These are phyloP conservation scores for Chlorella vulgaris DNA, from an alignment of 139 green algal genomes.

Conservation along the genomic window DNA sequence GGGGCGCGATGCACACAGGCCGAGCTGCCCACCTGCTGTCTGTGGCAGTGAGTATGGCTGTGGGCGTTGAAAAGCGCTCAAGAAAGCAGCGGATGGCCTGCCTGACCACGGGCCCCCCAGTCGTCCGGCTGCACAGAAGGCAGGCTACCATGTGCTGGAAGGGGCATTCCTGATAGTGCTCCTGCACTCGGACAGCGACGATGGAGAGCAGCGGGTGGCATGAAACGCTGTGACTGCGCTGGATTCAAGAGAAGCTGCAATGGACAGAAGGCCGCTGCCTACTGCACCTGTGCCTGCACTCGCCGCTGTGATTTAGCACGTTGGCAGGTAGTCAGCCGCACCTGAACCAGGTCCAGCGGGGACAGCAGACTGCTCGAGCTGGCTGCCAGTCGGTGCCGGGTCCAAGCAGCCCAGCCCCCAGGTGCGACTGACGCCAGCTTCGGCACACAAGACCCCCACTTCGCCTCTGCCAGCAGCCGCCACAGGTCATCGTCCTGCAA, in stretches of 20 bases:
- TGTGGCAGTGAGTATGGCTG: slow-evolving; percentile 38
- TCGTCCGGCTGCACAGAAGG: slow-evolving; percentile 64
- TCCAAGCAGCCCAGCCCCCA: slow-evolving; percentile 26
- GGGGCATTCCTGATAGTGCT: slow-evolving; percentile 19
- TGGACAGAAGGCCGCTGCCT: too few relatives aligned
- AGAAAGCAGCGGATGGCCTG: slow-evolving; percentile 48
- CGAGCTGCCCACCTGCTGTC: slow-evolving; percentile 9
- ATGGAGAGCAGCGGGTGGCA: too few relatives aligned
- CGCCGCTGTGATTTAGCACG: not conserved
- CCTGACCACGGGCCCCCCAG: slow-evolving; percentile 38
- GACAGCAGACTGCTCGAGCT: slow-evolving; percentile 12
- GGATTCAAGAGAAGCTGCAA: too few relatives aligned
- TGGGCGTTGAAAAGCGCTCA: slow-evolving; percentile 38
- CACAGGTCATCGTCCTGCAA: slow-evolving; percentile 40
- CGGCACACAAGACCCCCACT: slow-evolving; percentile 34
- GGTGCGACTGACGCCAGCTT: slow-evolving; percentile 1
- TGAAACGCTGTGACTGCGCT: too few relatives aligned
- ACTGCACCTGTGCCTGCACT: too few relatives aligned
- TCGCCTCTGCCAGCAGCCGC: slow-evolving; percentile 34
- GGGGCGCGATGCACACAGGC: too few relatives aligned
- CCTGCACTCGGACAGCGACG: not conserved
- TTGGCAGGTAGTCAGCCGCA: slow-evolving; percentile 53
- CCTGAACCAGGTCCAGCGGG: slow-evolving; percentile 47
- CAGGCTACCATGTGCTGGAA: slow-evolving; percentile 22
- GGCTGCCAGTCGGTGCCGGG: slow-evolving; percentile 29